Evolutionary conservation across 2,329 filamentous ascomycete species (phyloP).

Genomic region (Ophiostoma montium): DNA sequence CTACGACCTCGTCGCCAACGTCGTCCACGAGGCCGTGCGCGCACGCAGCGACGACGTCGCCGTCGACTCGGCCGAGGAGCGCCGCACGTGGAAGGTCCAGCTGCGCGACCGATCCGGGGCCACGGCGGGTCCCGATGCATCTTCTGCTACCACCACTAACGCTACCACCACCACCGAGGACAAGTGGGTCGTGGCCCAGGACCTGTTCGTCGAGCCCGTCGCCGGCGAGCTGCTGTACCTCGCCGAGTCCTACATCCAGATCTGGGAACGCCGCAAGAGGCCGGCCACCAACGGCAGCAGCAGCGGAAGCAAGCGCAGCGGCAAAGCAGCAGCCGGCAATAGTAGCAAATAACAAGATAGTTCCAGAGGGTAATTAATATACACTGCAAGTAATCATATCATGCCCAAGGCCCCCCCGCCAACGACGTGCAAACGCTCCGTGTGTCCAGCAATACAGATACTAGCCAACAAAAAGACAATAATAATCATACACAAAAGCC

Average conservation of each 20-base stretch:
- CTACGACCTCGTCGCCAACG: conserved; percentile 93
- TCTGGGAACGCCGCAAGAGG: conserved; percentile 66
- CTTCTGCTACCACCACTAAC: too few relatives aligned
- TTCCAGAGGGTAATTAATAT: neutral
- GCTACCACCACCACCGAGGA: neutral
- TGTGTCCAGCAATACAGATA: too few relatives aligned
- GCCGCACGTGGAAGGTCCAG: conserved; percentile 89
- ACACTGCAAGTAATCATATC: too few relatives aligned
- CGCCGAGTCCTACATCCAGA: conserved; percentile 87
- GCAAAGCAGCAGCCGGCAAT: neutral
- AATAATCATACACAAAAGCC: conserved; percentile 8
- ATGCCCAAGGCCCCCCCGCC: too few relatives aligned
- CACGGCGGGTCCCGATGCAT: conserved; percentile 24
- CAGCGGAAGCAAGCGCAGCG: neutral
- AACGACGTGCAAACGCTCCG: too few relatives aligned
- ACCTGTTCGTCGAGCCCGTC: conserved; percentile 81
- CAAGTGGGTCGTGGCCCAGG: conserved; percentile 88
- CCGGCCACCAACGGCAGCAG: conserved; percentile 16
- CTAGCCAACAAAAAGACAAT: conserved; percentile 1
- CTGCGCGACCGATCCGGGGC: conserved; percentile 58
- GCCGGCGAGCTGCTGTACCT: conserved; percentile 83
- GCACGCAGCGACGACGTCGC: conserved; percentile 65
- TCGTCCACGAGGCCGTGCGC: conserved; percentile 73
- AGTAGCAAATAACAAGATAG: neutral
- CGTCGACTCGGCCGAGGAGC: conserved; percentile 65